Evolutionary conservation across 2,329 filamentous ascomycete species (phyloP), one percentile per base, ranked within the genome.

Genomic region (Penicillium polonicum): DNA sequence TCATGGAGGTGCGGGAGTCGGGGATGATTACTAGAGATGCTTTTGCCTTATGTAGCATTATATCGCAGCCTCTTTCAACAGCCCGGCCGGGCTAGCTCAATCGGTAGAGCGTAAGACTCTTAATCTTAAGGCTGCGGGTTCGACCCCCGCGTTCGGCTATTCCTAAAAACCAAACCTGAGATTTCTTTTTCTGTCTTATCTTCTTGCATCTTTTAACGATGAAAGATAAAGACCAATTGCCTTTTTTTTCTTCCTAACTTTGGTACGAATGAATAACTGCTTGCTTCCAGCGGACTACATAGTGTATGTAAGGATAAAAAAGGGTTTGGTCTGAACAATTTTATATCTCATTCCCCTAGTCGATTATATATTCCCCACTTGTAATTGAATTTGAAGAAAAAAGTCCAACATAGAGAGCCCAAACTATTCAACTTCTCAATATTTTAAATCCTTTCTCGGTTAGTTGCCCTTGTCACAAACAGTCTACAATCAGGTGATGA

Each of bases 101-200:
- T 80, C 76, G 77, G 70, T 75, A 79, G 72, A 75, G 72, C 74
- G 72, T 79, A 77, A 77, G 77, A 75, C 75, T 79, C 74, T 79
- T 79, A 76, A 71, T 69, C 71, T 70, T 70, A 73, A 73, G 71
- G 71, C 64, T 74, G 74, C 70, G 73, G 72, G 73, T 75, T 75
- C 73, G 69, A 76, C 68, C 73, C 73, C 72, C 73, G 69, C 72
- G 72, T 76, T 74, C 65, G 73, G 72, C 72, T 75, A 59, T 66
- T 65, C 60, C 62, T 67, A 61, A 60, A 64, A 60, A 55, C 55
- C 45, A 54, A 56, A 52, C 36, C n/a, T 57, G 58, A 66, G 62
- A 61, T 57, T 63, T 53, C 55, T 57, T 60, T 58, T 58, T 51
- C 55, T 56, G 19, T 57, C 52, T 59, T 31, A 15, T 52, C 57